These are phyloP conservation scores for Neonectria coccinea DNA, from an alignment of 2,329 filamentous ascomycete genomes.

Conservation along the genomic window DNA sequence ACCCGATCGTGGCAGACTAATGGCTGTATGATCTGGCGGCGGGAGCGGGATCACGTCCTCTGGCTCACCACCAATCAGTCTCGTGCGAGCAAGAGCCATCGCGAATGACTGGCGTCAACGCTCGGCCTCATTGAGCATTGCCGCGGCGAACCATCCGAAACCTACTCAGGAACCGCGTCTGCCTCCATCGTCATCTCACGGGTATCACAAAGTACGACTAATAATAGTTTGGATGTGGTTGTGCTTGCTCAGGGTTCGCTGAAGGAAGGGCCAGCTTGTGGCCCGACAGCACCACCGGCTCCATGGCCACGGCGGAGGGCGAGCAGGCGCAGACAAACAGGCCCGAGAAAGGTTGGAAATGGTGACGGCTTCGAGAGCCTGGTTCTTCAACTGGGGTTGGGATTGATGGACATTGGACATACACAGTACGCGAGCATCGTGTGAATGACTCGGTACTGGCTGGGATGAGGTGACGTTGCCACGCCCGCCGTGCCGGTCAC, in stretches of 20 bases:
- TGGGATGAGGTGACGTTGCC: conserved; percentile 40
- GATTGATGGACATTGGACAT: conserved; percentile 14
- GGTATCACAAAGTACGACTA: not conserved
- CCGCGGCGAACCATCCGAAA: conserved; percentile 32
- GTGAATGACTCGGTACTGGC: conserved; percentile 27
- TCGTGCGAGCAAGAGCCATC: not conserved
- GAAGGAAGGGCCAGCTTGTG: conserved; percentile 9
- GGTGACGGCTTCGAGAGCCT: conserved; percentile 16
- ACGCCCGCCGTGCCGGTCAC: conserved; percentile 28
- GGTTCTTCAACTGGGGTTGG: conserved; percentile 24
- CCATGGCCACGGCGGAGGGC: conserved; percentile 2
- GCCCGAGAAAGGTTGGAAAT: conserved; percentile 25
- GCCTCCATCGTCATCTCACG: not conserved
- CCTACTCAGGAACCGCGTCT: conserved; percentile 6
- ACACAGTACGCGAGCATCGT: conserved; percentile 30
- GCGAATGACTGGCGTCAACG: conserved; percentile 14
- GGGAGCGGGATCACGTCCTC: conserved; percentile 24
- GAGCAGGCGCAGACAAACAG: conserved; percentile 25
- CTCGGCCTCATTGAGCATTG: conserved; percentile 37
- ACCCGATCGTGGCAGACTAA: conserved; percentile 34
- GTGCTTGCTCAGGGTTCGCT: not conserved
- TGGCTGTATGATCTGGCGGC: conserved; percentile 26
- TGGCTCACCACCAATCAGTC: conserved; percentile 14
- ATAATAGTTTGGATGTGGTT: not conserved
- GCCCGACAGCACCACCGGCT: conserved; percentile 6